Base-by-base conservation (phyloP, 345 rosid species). In the Trapa bicornis region DNA sequence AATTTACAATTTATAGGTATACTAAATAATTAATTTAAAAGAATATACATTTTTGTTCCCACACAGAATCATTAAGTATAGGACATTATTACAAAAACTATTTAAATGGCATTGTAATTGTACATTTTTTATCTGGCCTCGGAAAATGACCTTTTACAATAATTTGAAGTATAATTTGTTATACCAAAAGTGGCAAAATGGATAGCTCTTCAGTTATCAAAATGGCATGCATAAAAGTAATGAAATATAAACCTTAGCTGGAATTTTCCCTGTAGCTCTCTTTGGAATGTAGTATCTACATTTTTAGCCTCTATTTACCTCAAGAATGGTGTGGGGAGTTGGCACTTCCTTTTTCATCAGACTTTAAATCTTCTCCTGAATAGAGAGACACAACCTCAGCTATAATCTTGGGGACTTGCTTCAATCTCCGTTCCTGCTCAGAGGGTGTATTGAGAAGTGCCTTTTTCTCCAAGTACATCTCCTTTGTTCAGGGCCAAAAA, bases 351-450 rank as follows among this genome's bases (percentile, higher is more conserved):
- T 65, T 69, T 65, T 54, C 65, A 3, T 65, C 52, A 1, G 65
- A 36, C 22, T 43, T 47, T 39, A 33, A 39, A 33, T 64, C 66
- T 3, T 62, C 29, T 37, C 47, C 67, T 4, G 67, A 65, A 65
- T 35, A 43, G 16, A 38, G 3, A 48, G 45, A 14, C n/a, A 45
- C 29, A 29, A 29, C 32, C 37, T 83, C 90, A 0, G 80, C 76
- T 71, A 80, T 75, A 50, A 83, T 77, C 66, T 79, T 65, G 1
- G 91, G 85, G 71, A 75, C 64, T 73, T 80, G 77, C 53, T 61
- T 67, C 72, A 77, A 70, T 52, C 82, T 70, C 37, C 87, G 83
- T 37, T 75, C 68, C 67, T 81, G 82, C 70, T 83, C 86, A 2
- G 60, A 47, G 10, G 86, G 83, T 17, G 50, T 73, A 69, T 65